These are phyloP conservation scores for Yamadazyma triangularis DNA, from an alignment of 1,139 yeast genomes.

Conservation along the genomic window DNA sequence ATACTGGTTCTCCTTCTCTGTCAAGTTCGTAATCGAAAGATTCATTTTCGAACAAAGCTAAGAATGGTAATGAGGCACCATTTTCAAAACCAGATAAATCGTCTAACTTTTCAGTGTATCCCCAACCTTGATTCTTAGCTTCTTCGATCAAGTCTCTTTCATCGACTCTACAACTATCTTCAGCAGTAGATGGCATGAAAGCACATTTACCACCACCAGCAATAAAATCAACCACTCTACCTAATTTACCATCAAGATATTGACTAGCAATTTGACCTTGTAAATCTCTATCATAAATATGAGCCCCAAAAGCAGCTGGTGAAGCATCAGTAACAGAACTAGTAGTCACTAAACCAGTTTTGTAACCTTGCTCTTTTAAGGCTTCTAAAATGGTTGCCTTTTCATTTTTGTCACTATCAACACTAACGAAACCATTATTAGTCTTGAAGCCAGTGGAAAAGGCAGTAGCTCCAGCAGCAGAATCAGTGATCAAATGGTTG, in stretches of 20 bases:
- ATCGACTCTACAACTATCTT: slow-evolving; percentile 67
- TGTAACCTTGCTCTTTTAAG: slow-evolving; percentile 68
- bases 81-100: too few relatives aligned
- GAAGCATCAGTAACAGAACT: slow-evolving; percentile 62
- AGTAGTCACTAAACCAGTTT: slow-evolving; percentile 83
- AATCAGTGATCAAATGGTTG: slow-evolving; percentile 72
- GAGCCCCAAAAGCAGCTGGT: slow-evolving; percentile 77
- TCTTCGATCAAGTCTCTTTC: slow-evolving; percentile 56
- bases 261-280: slow-evolving; percentile 78
- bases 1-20: slow-evolving; percentile 59
- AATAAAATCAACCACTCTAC: slow-evolving; percentile 71
- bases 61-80: slow-evolving; percentile 64
- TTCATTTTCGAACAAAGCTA: slow-evolving; percentile 63
- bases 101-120: slow-evolving; percentile 53
- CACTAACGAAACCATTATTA: slow-evolving; percentile 84
- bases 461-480: slow-evolving; percentile 95
- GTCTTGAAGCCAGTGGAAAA: slow-evolving; percentile 75
- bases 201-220: slow-evolving; percentile 90
- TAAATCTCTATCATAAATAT: slow-evolving; percentile 59
- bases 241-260: slow-evolving; percentile 72
- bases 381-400: slow-evolving; percentile 85
- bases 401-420: slow-evolving; percentile 54
- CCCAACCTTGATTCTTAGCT: slow-evolving; percentile 60
- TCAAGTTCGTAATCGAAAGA: slow-evolving; percentile 83
- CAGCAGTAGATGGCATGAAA: slow-evolving; percentile 42